Evolutionary conservation across 2,329 filamentous ascomycete species (phyloP), one percentile per base, ranked within the genome.

Genomic region (Seiridium unicorne): DNA sequence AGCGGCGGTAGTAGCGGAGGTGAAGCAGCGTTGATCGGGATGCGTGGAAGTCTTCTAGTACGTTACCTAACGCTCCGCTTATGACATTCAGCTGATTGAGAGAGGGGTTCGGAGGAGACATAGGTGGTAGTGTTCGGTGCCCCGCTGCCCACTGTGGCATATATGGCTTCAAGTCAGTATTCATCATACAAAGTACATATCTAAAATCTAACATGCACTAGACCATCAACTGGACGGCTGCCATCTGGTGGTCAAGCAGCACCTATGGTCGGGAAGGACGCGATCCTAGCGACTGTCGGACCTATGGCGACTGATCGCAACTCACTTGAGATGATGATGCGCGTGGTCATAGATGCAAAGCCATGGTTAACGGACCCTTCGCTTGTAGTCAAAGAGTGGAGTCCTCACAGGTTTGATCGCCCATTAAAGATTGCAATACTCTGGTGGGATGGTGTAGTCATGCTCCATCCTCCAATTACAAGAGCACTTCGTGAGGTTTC

Each of bases 401-500:
- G 59, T 18, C 38, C 38, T 8, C 38, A 42, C 38, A 42, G 2
- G 7, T 42, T 42, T 42, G 64, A 66, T 31, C 32, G 11, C 13
- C 9, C 34, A 62, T 72, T 89, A 5, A 86, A 83, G 65, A 76
- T 91, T n/a, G 88, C 81, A 0, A 78, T 87, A 1, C 72, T 88
- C 51, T 81, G 82, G 77, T 78, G 84, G 70, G 86, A 89, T 61
- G 83, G 81, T 0, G 77, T 88, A 9, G 83, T 88, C 0, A 80
- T 77, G 63, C 84, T 84, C 1, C 85, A 87, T 61, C 86, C 86
- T 0, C 86, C 86, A 0, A 78, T 88, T 44, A 73, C 74, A 1
- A 74, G 87, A 46, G 87, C 86, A 1, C 67, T 91, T 44, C 75
- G 77, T 57, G 79, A 84, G 56, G 78, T 85, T 0, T 81, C 81